Evolutionary conservation across 2,329 filamentous ascomycete species (phyloP).

Genomic region (Chaetomium strumarium): DNA sequence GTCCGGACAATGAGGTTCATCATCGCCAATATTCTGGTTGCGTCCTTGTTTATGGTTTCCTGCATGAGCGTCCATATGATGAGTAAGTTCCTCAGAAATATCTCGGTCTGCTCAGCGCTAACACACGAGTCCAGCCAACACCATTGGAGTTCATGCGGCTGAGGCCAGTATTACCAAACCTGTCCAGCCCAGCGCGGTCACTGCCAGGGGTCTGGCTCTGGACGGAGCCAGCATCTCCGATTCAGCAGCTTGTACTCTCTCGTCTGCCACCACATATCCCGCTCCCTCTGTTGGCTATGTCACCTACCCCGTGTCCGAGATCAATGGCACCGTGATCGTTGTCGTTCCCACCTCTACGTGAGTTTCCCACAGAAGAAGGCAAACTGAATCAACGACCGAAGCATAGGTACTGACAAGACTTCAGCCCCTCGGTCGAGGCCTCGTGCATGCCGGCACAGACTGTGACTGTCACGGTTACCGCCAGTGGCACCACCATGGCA

Average conservation of each 20-base stretch:
- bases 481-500: slow-evolving; percentile 1
- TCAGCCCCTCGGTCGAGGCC: neutral
- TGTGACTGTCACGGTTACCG: slow-evolving; percentile 16
- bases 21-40: no score
- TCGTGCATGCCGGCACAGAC: slow-evolving; percentile 1
- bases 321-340: no score
- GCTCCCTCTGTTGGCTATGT: slow-evolving; percentile 1
- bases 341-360: neutral
- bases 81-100: no score
- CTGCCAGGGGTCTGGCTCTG: neutral
- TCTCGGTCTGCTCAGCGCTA: no score
- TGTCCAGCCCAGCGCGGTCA: neutral
- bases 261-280: neutral
- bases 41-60: no score
- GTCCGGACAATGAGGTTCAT: no score
- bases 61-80: no score
- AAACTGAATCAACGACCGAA: no score
- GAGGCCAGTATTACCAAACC: neutral
- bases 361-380: neutral
- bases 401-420: neutral
- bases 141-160: neutral
- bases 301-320: neutral
- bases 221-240: neutral
- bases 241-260: neutral
- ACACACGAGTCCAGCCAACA: no score